A percentile compares a stretch with the other conserved stretches of the same genome.
These are phyloP conservation scores for Hymenoscyphus salicellus DNA, from an alignment of 2,329 filamentous ascomycete species.

Conservation along the genomic window DNA sequence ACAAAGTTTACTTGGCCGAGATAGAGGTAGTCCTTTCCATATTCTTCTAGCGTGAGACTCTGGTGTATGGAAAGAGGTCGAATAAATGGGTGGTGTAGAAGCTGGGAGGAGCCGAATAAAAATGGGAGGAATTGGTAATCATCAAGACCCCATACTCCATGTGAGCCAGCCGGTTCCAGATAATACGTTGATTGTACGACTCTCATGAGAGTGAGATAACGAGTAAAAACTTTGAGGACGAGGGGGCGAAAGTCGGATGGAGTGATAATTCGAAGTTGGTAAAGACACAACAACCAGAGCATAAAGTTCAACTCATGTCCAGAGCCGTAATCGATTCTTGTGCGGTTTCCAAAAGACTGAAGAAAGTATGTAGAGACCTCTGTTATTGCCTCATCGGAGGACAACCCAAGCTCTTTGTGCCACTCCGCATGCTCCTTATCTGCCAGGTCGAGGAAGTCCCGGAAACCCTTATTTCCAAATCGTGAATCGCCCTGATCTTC, in stretches of 20 bases:
- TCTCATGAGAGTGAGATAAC: constrained; percentile 85
- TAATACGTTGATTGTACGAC: constrained; percentile 89
- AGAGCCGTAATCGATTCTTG: constrained; percentile 91
- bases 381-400: constrained; percentile 51
- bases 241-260: constrained; percentile 67
- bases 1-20: constrained; percentile 91
- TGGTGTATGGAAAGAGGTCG: constrained; percentile 84
- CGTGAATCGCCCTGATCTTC: constrained; percentile 83
- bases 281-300: constrained; percentile 93
- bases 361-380: constrained; percentile 79
- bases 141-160: constrained; percentile 96
- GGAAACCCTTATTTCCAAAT: constrained; percentile 92
- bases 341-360: constrained; percentile 80
- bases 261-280: constrained; percentile 68
- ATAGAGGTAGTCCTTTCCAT: constrained; percentile 79
- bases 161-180: constrained; percentile 91
- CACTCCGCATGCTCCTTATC: constrained; percentile 53
- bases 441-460: constrained; percentile 71
- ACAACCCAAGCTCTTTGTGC: constrained; percentile 61
- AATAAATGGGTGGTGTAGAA: constrained; percentile 78
- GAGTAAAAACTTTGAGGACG: constrained; percentile 73
- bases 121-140: constrained; percentile 98
- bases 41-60: constrained; percentile 81
- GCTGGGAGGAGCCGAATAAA: constrained; percentile 87
- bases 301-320: constrained; percentile 97